These are phyloP conservation scores for Nicotiana otophora DNA, from an alignment of 257 asterid genomes.

Conservation along the genomic window DNA sequence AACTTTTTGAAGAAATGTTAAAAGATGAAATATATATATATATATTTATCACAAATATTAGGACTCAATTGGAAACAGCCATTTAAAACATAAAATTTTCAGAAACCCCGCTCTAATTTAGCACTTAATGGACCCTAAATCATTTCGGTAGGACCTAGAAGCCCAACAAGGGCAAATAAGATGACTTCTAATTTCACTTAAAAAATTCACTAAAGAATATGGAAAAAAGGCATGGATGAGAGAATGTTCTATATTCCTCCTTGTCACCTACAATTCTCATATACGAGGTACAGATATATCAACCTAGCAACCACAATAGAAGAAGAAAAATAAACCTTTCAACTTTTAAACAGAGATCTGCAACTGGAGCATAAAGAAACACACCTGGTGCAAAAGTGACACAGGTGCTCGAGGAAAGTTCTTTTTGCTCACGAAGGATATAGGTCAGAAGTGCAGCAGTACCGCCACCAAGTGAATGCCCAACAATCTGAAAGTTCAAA, in stretches of 20 bases:
- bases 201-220: not conserved
- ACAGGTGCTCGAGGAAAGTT: constrained; percentile 55
- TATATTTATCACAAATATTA: not conserved
- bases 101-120: not conserved
- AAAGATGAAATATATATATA: not conserved
- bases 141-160: not conserved
- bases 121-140: not conserved
- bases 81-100: not conserved
- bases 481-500: constrained; percentile 52
- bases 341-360: not conserved
- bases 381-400: constrained; percentile 83
- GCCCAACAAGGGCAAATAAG: not conserved
- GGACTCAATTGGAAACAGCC: not conserved
- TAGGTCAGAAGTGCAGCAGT: constrained; percentile 84
- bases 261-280: not conserved
- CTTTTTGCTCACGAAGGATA: constrained; percentile 77
- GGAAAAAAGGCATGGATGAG: not conserved
- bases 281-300: not conserved
- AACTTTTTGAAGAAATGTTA: not conserved
- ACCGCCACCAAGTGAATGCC: constrained; percentile 94
- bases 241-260: not conserved
- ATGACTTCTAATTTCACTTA: not conserved
- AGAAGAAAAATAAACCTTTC: not conserved
- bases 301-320: not conserved
- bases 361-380: constrained; percentile 10